A percentile compares a stretch with the other conserved stretches of the same genome.
Evolutionary conservation across 1,284 basidiomycete species (phyloP).

Genomic region (Trametes hirsuta): DNA sequence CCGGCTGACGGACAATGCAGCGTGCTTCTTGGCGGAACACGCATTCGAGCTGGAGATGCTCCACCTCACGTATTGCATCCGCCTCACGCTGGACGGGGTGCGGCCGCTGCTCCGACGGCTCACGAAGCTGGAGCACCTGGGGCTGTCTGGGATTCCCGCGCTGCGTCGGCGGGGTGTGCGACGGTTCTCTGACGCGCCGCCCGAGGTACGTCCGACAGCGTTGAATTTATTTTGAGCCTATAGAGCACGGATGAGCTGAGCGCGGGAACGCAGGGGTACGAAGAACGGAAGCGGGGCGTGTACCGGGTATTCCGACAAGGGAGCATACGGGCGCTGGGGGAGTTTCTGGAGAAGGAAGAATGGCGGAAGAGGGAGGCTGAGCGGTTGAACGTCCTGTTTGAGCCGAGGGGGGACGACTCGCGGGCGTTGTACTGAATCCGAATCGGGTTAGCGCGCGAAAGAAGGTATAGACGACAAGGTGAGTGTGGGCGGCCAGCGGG

Average conservation of each 20-base stretch:
- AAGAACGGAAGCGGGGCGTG: slow-evolving; percentile 47
- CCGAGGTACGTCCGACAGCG: slow-evolving; percentile 49
- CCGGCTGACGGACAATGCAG: slow-evolving; percentile 65
- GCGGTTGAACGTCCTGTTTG: slow-evolving; percentile 57
- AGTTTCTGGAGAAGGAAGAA: slow-evolving; percentile 69
- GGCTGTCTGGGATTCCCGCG: slow-evolving; percentile 81
- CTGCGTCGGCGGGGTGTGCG: slow-evolving; percentile 76
- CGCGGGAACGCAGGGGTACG: slow-evolving; percentile 23
- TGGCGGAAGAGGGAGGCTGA: slow-evolving; percentile 58
- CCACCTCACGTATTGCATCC: slow-evolving; percentile 88
- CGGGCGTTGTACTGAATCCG: slow-evolving; percentile 44
- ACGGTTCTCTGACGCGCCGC: slow-evolving; percentile 79
- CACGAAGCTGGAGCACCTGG: slow-evolving; percentile 73
- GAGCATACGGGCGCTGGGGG: slow-evolving; percentile 68
- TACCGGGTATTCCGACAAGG: slow-evolving; percentile 86
- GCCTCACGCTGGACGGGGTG: slow-evolving; percentile 78
- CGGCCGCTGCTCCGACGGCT: slow-evolving; percentile 74
- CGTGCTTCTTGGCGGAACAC: slow-evolving; percentile 72
- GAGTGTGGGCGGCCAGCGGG: background rate
- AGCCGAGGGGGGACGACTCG: slow-evolving; percentile 61
- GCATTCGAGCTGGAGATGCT: slow-evolving; percentile 76
- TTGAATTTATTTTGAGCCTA: slow-evolving; percentile 1
- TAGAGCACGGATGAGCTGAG: background rate
- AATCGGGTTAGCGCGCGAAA: background rate
- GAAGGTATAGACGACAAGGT: background rate